Base-by-base conservation (phyloP, 2,329 filamentous ascomycete species). In the Chrysosporium keratinophilum region DNA sequence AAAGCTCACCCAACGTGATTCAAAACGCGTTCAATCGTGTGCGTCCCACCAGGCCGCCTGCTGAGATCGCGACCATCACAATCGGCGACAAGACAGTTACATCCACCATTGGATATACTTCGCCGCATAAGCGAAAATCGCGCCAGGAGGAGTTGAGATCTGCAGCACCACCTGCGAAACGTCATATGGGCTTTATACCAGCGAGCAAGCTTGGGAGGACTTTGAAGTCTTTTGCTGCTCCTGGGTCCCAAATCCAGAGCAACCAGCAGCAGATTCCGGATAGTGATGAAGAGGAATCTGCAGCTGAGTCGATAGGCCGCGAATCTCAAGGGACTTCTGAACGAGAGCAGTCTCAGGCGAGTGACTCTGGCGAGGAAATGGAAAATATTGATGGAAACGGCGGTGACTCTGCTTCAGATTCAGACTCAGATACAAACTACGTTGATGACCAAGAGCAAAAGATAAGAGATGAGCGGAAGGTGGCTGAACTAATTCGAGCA, bases 1-100 rank as follows among this genome's bases (percentile, higher is more conserved):
- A 43, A 42, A 19, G 17, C 5, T 54, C 51, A 17, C 44, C 51
- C 2, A 54, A 54, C 15, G 63, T 74, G 0, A 70, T 84, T 20
- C 76, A 78, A 50, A 81, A 77, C 62, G 81, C 81, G 1, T 83
- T 83, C 60, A 79, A 83, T 64, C 75, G 78, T 15, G 83, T 84
- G 79, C 75, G 81, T 14, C 76, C 78, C 0, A 85, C 81, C 63
- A 77, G 84, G 34, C 71, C 77, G 1, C 77, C 78, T 1, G 70
- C 77, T 28, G 82, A 87, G 61, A 72, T 83, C 50, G 85, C 86
- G 17, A 87, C 84, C 1, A 86, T 91, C 46, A 89, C 84, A 0
- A 80, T 91, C 52, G 87, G 85, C 1, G 76, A 83, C 57, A 78
- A 76, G 44, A 87, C 83, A 0, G 76, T 82, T 4, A 84, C 80